Base-by-base conservation (phyloP, 768 basidiomycete species). In the Xerocomellus intermedius region DNA sequence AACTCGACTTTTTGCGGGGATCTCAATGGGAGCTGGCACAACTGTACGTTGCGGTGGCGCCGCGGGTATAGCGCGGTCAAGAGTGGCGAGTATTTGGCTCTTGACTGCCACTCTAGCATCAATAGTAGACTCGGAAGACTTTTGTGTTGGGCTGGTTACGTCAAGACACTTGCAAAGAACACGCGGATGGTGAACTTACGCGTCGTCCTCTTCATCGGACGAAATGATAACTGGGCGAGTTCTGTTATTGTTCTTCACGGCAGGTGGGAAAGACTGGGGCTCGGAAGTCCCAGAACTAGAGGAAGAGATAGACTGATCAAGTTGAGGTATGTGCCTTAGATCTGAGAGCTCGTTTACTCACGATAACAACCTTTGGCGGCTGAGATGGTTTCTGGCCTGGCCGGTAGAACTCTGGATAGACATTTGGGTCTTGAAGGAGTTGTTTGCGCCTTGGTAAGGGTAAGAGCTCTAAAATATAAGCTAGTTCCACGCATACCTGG, bases 11-110 rank as follows among this genome's bases (percentile, higher is more conserved):
- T 66, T 63, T 7, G 49, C 37, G 19, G 62, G 72, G 26, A 67
- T 26, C 35, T 71, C 70, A 42, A 72, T 62, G 24, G 74, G 74
- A 14, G 68, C 67, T 17, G 73, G 73, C 0, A 70, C 70, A n/a
- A 47, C 51, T 22, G 58, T 64, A 42, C 59, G 64, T 33, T 62
- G 61, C 14, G 54, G 60, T n/a, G 51, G 60, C 8, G 21, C 38
- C 21, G 21, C 39, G 12, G 43, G 58, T 21, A 41, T 50, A 14
- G 67, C 65, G 5, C 68, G 67, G 41, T 73, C 64, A 21, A 73
- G 59, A 24, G 56, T 43, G 39, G 64, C 64, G 10, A 64, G 38
- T 26, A 68, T 42, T 38, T 56, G 48, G 44, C 59, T 63, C 45
- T 69, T 56, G 28, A 22, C 24, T 22, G n/a, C 21, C 24, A 12